Conservation (phyloP, 1,139 yeast genomes). For the Blastobotrys niveus region DNA sequence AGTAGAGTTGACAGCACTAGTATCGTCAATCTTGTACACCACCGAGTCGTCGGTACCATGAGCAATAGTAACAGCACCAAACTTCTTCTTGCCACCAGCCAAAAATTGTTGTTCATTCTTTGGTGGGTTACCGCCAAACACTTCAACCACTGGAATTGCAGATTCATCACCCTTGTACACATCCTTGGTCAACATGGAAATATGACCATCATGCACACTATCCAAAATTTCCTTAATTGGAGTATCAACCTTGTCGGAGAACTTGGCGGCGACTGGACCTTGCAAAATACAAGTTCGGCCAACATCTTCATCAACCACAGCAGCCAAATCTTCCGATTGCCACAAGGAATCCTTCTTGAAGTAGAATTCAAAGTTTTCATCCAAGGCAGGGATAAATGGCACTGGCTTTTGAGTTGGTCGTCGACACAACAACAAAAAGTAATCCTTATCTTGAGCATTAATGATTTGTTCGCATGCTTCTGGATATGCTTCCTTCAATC, state of each 20-base stretch:
- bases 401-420: conserved; percentile 93
- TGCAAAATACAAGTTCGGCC: conserved; percentile 97
- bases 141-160: conserved; percentile 79
- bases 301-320: conserved; percentile 93
- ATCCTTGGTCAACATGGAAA: conserved; percentile 61
- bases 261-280: conserved; percentile 98
- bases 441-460: conserved; percentile 93
- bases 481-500: conserved; percentile 63
- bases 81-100: conserved; percentile 23
- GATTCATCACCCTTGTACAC: conserved; percentile 65
- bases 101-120: conserved; percentile 36
- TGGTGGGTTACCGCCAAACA: conserved; percentile 64
- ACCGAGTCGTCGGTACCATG: conserved; percentile 36
- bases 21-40: conserved; percentile 49
- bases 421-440: conserved; percentile 76
- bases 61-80: conserved; percentile 33
- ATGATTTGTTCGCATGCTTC: conserved; percentile 73
- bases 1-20: conserved; percentile 35
- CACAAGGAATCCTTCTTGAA: conserved; percentile 98
- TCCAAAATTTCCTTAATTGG: conserved; percentile 91
- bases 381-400: conserved; percentile 93
- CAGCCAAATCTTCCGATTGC: conserved; percentile 97
- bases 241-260: conserved; percentile 78
- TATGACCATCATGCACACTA: conserved; percentile 84
- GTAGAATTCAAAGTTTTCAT: conserved; percentile 89